Evolutionary conservation across 208 protist genomes (phyloP), one percentile per base, ranked within the genome.

Genomic region (Wallacemonas collosoma): DNA sequence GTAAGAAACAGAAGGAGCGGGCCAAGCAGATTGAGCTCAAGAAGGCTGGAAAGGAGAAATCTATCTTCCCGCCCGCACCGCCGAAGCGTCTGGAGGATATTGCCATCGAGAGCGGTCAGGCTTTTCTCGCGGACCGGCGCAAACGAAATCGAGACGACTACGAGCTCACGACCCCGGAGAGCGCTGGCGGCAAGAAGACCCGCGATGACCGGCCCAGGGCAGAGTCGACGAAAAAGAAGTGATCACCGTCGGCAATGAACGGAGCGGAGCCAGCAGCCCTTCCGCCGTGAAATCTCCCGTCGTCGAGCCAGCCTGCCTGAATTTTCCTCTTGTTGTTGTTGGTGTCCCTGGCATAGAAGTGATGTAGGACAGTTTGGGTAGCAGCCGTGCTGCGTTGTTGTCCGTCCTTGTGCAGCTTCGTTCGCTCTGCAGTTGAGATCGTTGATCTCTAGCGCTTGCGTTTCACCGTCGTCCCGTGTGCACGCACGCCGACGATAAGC

Each of bases 51-150:
- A 95, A 96, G 79, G 84, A 86, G 67, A 89, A 90, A 73, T 85
- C 82, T 41, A 89, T 95, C 72, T 97, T 97, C 75, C 93, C 93
- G 3, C 93, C 93, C 12, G 89, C 89, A 8, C 93, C 93, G 40
- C 87, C 89, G 6, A 93, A 92, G 79, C 90, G 93, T 9, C 74
- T 94, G 71, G 93, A 97, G 69, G 93, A 97, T 83, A 83, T 95
- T 15, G 93, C 93, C 40, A 97, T 97, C 87, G 93, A 97, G 74
- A 94, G 86, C 71, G 93, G 93, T 51, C 70, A 97, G 79, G 93
- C 93, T 6, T 97, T 97, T 43, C 75, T 97, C 9, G 83, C 78
- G 3, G 78, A 71, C 41, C 48, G 82, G 39, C 75, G 79, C 9
- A 79, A 79, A 57, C 82, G 82, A 26, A 75, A 77, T 14, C 81